phyloP scores from a whole-genome alignment of 129 eudicot species.

The Gnaphalium uliginosum region DNA sequence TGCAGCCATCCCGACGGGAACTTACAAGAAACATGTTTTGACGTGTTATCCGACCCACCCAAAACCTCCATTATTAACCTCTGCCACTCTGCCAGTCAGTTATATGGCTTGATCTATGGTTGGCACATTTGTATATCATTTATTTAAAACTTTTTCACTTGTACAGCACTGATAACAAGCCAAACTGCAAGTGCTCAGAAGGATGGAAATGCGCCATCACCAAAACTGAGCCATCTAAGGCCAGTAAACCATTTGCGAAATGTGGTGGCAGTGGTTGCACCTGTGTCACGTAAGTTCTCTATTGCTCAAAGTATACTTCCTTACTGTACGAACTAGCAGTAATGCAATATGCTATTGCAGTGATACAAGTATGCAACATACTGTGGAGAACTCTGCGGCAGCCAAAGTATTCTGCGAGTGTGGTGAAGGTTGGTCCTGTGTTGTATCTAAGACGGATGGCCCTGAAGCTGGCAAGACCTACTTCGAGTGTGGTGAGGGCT shows the following conservation, averaged over 20 bases:
- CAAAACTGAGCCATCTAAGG: constrained; percentile 32
- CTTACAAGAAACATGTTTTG: not conserved
- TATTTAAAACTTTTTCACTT: not conserved
- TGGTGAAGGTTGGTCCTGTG: constrained; percentile 40
- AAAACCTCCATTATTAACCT: not conserved
- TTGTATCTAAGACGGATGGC: constrained; percentile 25
- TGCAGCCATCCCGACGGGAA: not conserved
- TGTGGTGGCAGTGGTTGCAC: constrained; percentile 38
- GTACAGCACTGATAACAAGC: constrained; percentile 33
- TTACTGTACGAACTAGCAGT: constrained; percentile 11
- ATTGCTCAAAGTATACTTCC: constrained; percentile 1
- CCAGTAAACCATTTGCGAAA: constrained; percentile 27
- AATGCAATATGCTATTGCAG: constrained; percentile 27
- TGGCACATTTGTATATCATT: not conserved
- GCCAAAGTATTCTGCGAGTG: constrained; percentile 32
- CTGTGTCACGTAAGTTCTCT: constrained; percentile 28
- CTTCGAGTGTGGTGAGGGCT: constrained; percentile 38
- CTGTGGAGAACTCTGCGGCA: constrained; percentile 14
- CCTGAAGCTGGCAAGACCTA: constrained; percentile 35
- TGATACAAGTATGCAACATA: constrained; percentile 19
- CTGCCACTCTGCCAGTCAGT: not conserved
- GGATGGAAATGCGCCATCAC: constrained; percentile 38
- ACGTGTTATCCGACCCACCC: not conserved
- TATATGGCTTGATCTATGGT: not conserved
- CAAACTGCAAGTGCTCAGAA: constrained; percentile 35